These are phyloP conservation scores for Streptanthus diversifolius DNA, from an alignment of 345 rosid species.

Conservation along the genomic window DNA sequence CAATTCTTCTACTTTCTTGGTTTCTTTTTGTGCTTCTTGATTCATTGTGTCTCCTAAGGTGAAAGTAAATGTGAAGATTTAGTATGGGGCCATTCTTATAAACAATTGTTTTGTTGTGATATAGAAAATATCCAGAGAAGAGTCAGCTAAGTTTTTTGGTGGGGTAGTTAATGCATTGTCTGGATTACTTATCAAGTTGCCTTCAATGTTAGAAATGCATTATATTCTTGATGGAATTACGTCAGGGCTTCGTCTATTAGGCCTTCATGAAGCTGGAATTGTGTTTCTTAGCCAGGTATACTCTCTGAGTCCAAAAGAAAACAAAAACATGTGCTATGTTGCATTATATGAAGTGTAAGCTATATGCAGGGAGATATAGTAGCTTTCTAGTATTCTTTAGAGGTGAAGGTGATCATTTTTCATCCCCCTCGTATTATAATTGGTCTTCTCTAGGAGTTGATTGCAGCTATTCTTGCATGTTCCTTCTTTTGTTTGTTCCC, in stretches of 20 bases:
- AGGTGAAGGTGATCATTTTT: neutral
- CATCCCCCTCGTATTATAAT: neutral
- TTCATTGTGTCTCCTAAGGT: neutral
- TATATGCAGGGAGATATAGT: too few species aligned
- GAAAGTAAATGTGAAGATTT: neutral
- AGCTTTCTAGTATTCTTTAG: neutral
- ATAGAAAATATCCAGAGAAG: slow-evolving; percentile 36
- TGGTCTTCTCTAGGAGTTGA: neutral
- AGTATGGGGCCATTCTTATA: neutral
- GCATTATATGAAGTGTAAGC: too few species aligned
- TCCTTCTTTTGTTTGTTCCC: slow-evolving; percentile 61
- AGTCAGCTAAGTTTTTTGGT: slow-evolving; percentile 57
- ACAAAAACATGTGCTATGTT: neutral
- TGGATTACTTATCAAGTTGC: slow-evolving; percentile 53
- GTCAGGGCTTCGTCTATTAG: slow-evolving; percentile 53
- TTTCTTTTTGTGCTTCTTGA: neutral
- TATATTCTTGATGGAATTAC: slow-evolving; percentile 26
- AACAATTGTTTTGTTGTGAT: neutral
- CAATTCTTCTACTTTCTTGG: slow-evolving; percentile 6
- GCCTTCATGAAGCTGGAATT: slow-evolving; percentile 60
- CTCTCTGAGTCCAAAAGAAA: neutral
- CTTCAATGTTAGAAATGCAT: slow-evolving; percentile 51
- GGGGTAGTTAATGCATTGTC: slow-evolving; percentile 61
- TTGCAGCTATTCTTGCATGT: slow-evolving; percentile 29
- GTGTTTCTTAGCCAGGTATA: slow-evolving; percentile 73